These are phyloP conservation scores for Stagonosporopsis cucurbitacearum DNA, from an alignment of 2,329 filamentous ascomycete species.

Conservation along the genomic window DNA sequence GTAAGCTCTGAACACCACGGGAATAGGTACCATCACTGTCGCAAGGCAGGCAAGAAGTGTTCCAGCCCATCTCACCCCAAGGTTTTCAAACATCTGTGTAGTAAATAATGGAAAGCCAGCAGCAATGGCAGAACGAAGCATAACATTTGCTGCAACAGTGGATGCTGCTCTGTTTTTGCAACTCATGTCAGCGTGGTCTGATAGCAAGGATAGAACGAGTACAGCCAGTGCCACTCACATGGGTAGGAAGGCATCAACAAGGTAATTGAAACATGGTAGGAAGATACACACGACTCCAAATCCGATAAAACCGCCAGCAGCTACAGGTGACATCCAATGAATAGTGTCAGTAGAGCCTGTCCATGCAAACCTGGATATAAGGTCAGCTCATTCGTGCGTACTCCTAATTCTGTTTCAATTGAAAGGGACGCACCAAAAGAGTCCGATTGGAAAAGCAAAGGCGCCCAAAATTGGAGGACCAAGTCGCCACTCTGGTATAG, in stretches of 20 bases:
- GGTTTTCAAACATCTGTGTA: not conserved
- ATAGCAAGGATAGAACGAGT: not conserved
- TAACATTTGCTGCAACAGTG: conserved; percentile 7
- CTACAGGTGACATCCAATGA: conserved; percentile 1
- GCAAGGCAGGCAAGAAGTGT: conserved; percentile 5
- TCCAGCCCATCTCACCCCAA: conserved; percentile 4
- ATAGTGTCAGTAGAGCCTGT: not conserved
- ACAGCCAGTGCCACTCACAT: not conserved
- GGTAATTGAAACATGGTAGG: conserved; percentile 7
- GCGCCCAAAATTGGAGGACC: conserved; percentile 1
- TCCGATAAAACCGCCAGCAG: conserved; percentile 2
- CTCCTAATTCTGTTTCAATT: not conserved
- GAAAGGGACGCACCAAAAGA: conserved; percentile 6
- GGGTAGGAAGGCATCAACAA: conserved; percentile 5
- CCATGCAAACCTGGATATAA: not conserved
- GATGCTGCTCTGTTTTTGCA: not conserved
- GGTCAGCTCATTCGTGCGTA: not conserved
- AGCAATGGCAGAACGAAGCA: conserved; percentile 5
- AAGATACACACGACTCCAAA: conserved; percentile 10
- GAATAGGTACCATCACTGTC: conserved; percentile 1
- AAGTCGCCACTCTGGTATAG: conserved; percentile 4
- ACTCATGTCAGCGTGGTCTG: not conserved
- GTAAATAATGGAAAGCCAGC: conserved; percentile 6
- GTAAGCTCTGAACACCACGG: conserved; percentile 1
- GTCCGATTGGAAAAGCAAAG: not conserved